Evolutionary conservation across 2,329 filamentous ascomycete genomes (phyloP), one percentile per base, ranked within the genome.

Genomic region (Phaeosphaeriaceae sp.): DNA sequence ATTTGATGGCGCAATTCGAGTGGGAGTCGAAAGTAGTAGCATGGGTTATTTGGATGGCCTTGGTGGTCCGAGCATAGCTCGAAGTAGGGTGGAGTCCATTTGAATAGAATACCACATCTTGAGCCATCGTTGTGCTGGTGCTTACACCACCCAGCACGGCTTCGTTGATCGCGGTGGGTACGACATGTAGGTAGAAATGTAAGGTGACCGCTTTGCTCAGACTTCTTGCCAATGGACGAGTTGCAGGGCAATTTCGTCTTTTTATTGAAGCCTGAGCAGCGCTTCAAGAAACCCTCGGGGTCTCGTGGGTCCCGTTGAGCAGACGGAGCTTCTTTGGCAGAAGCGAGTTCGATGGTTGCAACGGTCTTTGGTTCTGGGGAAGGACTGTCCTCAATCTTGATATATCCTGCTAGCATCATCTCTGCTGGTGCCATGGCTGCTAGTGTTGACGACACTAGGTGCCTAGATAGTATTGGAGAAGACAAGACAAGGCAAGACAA

Each of bases 1-100:
- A 73, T 58, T 26, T 70, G 61, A 6, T 62, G 54, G 4, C 69
- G 59, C 0, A 73, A 51, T 43, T 72, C 68, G 6, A 69, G 54
- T 2, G 70, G 70, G 13, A 73, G 56, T 21, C 57, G 61, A 42
- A 70, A 43, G 33, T 72, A 59, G 39, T 70, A 63, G 48, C 67
- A 72, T 15, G 68, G 68, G 3, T 50, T 63, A 26, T 66, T 56
- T 9, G 63, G 60, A 33, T 66, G 55, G 6, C 60, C 54, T 44
- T 57, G 47, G 29, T 72, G 67, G 6, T 68, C 51, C 4, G 42
- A 21, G 33, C 68, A 71, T 17, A 70, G 61, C 42, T 70, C 60
- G 36, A 69, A 58, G 45, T 66, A 58, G 3, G 68, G 67, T 3
- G 61, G 66, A 6, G 38, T 63, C 65, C 65, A 70, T 48, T 54